These are phyloP conservation scores for Chrysanthemum seticuspe DNA, from an alignment of 129 eudicot species.

Conservation along the genomic window DNA sequence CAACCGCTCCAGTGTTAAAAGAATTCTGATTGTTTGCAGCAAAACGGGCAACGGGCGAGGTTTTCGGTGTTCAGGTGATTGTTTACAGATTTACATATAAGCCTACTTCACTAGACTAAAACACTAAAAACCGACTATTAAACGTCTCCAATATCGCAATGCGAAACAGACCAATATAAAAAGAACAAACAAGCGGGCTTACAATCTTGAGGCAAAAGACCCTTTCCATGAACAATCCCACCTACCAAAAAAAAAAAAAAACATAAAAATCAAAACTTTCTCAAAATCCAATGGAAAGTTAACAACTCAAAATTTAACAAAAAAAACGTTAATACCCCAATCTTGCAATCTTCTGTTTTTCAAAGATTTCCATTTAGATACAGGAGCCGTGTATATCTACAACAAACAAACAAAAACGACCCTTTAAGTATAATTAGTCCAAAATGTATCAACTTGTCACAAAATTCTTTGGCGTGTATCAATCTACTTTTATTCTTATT, in stretches of 20 bases:
- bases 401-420: neutral
- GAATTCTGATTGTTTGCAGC: too few relatives aligned
- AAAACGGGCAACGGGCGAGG: too few relatives aligned
- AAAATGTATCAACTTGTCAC: neutral
- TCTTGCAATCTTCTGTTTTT: slow-evolving; percentile 88
- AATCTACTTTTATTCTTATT: too few relatives aligned
- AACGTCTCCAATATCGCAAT: neutral
- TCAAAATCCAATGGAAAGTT: neutral
- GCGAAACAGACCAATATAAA: neutral
- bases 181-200: slow-evolving; percentile 24
- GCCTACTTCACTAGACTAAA: too few relatives aligned
- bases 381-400: slow-evolving; percentile 78
- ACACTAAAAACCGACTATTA: too few relatives aligned
- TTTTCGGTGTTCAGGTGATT: too few relatives aligned
- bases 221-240: slow-evolving; percentile 92
- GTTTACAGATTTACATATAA: too few relatives aligned
- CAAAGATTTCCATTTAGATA: slow-evolving; percentile 83
- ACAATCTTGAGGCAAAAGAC: slow-evolving; percentile 87
- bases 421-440: neutral
- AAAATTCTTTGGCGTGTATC: too few relatives aligned
- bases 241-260: neutral
- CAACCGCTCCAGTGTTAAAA: too few relatives aligned
- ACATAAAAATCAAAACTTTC: neutral
- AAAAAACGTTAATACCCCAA: slow-evolving; percentile 61
- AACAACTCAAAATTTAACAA: neutral